These are phyloP conservation scores for Eucalyptus caleyi DNA, from an alignment of 345 rosid species.

Conservation along the genomic window DNA sequence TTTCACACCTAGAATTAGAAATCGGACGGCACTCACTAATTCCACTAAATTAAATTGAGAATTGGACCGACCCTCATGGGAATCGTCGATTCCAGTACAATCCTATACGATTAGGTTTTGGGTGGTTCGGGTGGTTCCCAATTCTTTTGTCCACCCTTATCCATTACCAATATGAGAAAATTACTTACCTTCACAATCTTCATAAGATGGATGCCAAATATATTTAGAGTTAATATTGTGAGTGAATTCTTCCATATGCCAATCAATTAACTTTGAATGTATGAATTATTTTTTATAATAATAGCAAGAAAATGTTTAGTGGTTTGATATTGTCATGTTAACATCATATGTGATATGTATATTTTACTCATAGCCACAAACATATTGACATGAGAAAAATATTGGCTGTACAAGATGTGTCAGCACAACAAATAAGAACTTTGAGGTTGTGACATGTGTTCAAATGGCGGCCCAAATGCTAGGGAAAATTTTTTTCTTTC, in stretches of 20 bases:
- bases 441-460: fast-evolving
- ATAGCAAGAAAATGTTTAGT: fast-evolving
- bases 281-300: background rate
- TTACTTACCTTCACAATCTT: background rate
- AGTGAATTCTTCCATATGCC: background rate
- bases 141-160: too few relatives aligned
- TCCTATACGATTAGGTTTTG: fast-evolving
- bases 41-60: fast-evolving
- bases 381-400: too few relatives aligned
- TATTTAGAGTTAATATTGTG: background rate
- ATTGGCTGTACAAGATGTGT: too few relatives aligned
- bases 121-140: fast-evolving
- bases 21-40: fast-evolving
- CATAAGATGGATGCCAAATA: background rate
- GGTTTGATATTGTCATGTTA: too few relatives aligned
- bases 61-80: fast-evolving
- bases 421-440: fast-evolving
- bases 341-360: too few relatives aligned
- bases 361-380: too few relatives aligned
- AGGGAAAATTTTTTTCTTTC: too few relatives aligned
- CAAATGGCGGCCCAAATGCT: too few relatives aligned
- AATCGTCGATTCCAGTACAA: fast-evolving
- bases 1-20: fast-evolving
- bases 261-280: background rate
- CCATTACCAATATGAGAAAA: background rate